phyloP scores from a whole-genome alignment of 352 stramenopile species.

The Phytophthora podocarpi region DNA sequence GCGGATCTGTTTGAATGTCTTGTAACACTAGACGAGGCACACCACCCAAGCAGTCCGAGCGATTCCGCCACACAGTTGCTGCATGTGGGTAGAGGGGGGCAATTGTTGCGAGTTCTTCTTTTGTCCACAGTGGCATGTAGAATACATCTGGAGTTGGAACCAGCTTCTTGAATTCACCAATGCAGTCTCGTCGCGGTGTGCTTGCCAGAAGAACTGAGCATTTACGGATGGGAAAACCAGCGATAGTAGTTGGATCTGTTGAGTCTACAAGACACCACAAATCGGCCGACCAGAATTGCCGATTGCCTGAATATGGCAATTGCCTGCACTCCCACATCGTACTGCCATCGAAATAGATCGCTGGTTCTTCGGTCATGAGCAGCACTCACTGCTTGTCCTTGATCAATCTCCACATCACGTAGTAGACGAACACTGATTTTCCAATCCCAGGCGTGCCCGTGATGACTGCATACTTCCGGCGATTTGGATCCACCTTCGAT shows the following conservation, averaged over 20 bases:
- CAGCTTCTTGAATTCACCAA: conserved; percentile 43
- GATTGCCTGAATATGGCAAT: neutral
- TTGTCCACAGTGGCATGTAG: conserved; percentile 41
- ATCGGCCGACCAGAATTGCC: neutral
- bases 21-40: conserved; percentile 38
- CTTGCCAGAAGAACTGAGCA: conserved; percentile 27
- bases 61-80: conserved; percentile 20
- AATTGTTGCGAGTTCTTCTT: conserved; percentile 33
- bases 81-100: conserved; percentile 32
- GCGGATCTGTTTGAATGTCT: conserved; percentile 28
- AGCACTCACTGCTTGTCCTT: conserved; percentile 35
- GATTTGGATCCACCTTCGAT: conserved; percentile 17
- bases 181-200: conserved; percentile 34
- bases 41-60: conserved; percentile 34
- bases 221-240: neutral
- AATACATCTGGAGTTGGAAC: conserved; percentile 33
- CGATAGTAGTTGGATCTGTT: neutral
- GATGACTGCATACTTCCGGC: conserved; percentile 41
- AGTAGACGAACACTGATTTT: conserved; percentile 46
- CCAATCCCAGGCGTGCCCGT: conserved; percentile 37
- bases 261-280: conserved; percentile 14
- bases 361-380: conserved; percentile 4
- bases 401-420: conserved; percentile 44
- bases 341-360: conserved; percentile 35
- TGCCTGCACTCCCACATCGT: neutral